phyloP scores from a whole-genome alignment of 768 basidiomycete genomes.

The Amanita inopinata region DNA sequence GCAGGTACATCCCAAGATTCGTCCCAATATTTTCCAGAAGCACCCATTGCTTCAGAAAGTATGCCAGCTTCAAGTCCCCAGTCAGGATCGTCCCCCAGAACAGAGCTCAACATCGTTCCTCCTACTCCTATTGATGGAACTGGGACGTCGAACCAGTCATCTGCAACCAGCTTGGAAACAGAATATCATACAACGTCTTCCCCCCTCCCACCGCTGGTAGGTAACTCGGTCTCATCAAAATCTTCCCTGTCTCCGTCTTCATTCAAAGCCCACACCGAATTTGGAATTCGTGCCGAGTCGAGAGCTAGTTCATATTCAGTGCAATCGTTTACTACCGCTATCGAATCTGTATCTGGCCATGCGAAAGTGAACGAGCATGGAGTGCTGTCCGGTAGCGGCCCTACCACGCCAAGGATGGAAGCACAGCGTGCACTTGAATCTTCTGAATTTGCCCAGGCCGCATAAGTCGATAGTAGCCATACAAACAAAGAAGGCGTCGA shows the following conservation, averaged over 20 bases:
- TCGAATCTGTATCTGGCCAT: conserved; percentile 17
- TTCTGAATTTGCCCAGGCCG: background rate
- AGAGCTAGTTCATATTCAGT: conserved; percentile 19
- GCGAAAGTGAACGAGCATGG: background rate
- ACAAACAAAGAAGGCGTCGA: background rate
- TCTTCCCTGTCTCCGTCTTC: conserved; percentile 13
- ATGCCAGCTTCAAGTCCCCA: background rate
- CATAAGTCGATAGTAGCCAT: background rate
- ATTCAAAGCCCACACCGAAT: conserved; percentile 11
- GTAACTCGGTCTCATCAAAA: conserved; percentile 13
- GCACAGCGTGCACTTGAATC: background rate
- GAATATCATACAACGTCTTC: too few species aligned
- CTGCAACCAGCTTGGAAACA: background rate
- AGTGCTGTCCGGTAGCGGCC: background rate
- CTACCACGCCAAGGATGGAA: background rate
- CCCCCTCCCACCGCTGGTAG: background rate
- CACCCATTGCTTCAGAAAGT: background rate
- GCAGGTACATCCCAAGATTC: too few species aligned
- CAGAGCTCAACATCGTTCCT: background rate
- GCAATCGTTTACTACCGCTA: conserved; percentile 25
- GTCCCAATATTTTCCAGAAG: too few species aligned
- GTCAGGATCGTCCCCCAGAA: background rate
- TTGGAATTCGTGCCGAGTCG: conserved; percentile 15
- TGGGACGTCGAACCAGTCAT: background rate
- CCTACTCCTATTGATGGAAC: background rate